Conservation (phyloP, 2,329 filamentous ascomycete species). For the Exutisphaerella laricina region DNA sequence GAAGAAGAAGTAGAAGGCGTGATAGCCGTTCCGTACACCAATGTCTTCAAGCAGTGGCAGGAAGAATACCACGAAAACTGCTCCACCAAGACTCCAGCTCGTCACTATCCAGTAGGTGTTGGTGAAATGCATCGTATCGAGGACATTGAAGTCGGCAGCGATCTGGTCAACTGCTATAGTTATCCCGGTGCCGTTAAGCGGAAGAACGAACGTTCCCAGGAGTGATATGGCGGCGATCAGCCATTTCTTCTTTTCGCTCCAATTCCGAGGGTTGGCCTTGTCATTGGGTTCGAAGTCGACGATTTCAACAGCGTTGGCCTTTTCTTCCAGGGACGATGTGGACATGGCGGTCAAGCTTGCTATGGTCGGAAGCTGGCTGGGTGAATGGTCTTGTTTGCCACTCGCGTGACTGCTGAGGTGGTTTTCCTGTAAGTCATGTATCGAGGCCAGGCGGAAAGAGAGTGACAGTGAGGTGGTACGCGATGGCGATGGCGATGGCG, state of each 20-base stretch:
- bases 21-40: conserved; percentile 30
- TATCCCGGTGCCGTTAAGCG: conserved; percentile 36
- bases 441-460: too few species aligned
- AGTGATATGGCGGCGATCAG: conserved; percentile 31
- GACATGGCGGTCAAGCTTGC: conserved; percentile 1
- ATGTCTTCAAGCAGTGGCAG: conserved; percentile 37
- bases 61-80: conserved; percentile 33
- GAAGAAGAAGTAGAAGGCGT: conserved; percentile 33
- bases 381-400: conserved; percentile 7
- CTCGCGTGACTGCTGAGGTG: too few species aligned
- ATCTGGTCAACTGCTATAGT: conserved; percentile 33
- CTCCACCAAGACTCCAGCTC: conserved; percentile 36
- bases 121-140: conserved; percentile 33
- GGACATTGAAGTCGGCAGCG: conserved; percentile 31
- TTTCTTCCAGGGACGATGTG: conserved; percentile 9
- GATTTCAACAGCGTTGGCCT: conserved; percentile 28
- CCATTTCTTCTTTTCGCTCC: conserved; percentile 32
- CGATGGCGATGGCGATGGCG: too few species aligned
- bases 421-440: too few species aligned
- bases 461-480: too few species aligned
- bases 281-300: conserved; percentile 49
- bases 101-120: conserved; percentile 37
- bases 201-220: conserved; percentile 31
- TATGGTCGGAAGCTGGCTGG: neutral
- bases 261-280: conserved; percentile 33